Base-by-base conservation (phyloP, 805 yeast species). In the Pichia ethanolica region DNA sequence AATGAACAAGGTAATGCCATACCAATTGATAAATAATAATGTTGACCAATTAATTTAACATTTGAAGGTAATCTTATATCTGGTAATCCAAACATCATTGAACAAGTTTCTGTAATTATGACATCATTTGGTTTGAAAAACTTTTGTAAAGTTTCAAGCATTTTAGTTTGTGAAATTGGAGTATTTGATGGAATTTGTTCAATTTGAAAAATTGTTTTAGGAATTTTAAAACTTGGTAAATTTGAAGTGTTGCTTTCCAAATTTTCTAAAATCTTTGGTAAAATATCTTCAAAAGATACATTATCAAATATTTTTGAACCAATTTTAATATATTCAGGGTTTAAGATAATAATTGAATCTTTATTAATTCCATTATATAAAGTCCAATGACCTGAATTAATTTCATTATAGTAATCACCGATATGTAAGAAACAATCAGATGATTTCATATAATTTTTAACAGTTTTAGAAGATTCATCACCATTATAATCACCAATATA, bases 11-110 rank as follows among this genome's bases (percentile, higher is more conserved):
- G 97, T 30, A 90, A 70, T 0, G 95, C 91, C 70, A 79, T 86
- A 6, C 97, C 97, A 58, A 90, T 90, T 2, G 95, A 87, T 7
- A 89, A 78, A 62, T 83, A 90, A 61, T 83, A 86, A 25, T 81
- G 77, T 67, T 88, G 95, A 3, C 88, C 75, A 37, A 83, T 70
- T 47, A 72, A 69, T 46, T 69, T 70, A 32, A 76, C 69, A 47
- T 76, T 73, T 20, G 65, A 59, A 39, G 89, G 86, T 51, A 90
- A 75, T 56, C 70, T 68, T 35, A 84, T 62, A 59, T 86, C 91
- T 33, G 87, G 79, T 41, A 84, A 61, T 8, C 84, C 90, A 69
- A 88, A 89, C 72, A 83, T 81, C 61, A 86, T 78, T 2, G 95
- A 81, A 46, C 96, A 89, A 2, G 95, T 86, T 56, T 90, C 97